These are phyloP conservation scores for Colletotrichum horii DNA, from an alignment of 2,329 filamentous ascomycete species.

Conservation along the genomic window DNA sequence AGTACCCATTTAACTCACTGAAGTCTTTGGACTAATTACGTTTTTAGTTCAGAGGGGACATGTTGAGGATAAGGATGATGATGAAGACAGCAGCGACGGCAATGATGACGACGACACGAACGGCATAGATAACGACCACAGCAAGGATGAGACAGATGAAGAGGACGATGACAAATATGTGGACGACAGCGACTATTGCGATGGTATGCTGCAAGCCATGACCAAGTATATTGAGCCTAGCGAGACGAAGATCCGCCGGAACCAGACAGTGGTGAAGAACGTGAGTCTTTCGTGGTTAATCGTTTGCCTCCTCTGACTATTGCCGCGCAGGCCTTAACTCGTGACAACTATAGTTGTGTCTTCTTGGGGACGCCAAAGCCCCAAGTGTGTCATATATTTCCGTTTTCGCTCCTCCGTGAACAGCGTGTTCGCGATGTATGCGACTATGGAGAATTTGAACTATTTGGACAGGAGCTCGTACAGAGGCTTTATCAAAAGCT, in stretches of 20 bases:
- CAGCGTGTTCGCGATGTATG: too few species aligned
- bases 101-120: background rate
- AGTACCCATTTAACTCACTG: accelerated
- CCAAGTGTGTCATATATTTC: background rate
- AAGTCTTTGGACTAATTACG: accelerated
- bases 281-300: background rate
- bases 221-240: accelerated
- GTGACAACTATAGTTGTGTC: background rate
- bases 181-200: background rate
- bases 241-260: background rate
- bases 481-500: background rate
- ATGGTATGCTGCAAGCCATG: background rate
- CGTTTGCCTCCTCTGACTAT: background rate
- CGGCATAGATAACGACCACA: background rate
- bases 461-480: background rate
- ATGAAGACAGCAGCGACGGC: background rate
- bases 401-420: too few species aligned
- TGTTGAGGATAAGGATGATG: background rate
- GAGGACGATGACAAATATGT: background rate
- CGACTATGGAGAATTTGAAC: too few species aligned
- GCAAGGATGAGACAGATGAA: background rate
- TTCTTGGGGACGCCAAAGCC: background rate
- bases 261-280: background rate
- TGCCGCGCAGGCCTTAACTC: background rate
- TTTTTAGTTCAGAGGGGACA: background rate